A percentile compares a stretch with the other conserved stretches of the same genome.
Conservation (phyloP, 495 filamentous ascomycete genomes). For the Aspergillus incahuasiensis region DNA sequence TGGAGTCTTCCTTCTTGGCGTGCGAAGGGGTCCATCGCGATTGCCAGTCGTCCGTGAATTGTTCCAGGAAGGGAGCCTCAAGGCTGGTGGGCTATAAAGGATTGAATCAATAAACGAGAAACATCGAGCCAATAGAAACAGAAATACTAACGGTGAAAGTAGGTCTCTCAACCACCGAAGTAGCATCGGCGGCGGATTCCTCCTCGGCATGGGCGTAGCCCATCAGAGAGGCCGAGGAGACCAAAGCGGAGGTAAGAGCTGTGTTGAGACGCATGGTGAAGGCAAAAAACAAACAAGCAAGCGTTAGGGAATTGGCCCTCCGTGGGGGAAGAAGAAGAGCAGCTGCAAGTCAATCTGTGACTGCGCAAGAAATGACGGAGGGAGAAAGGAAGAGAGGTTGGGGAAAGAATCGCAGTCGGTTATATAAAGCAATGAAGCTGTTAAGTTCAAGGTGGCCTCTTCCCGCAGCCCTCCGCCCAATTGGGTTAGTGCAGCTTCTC, state of each 20-base stretch:
- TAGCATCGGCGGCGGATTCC: constrained; percentile 53
- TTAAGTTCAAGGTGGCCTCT: constrained; percentile 46
- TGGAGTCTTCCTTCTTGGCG: constrained; percentile 91
- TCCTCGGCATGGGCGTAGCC: constrained; percentile 66
- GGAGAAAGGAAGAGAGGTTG: constrained; percentile 1
- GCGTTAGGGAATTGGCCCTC: constrained; percentile 26
- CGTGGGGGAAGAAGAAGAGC: constrained; percentile 25
- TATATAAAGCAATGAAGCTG: constrained; percentile 33
- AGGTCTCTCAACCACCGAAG: constrained; percentile 62
- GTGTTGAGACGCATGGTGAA: constrained; percentile 72
- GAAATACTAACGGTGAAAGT: constrained; percentile 76
- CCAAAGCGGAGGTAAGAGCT: constrained; percentile 58
- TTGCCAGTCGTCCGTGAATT: constrained; percentile 96
- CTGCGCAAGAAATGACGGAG: constrained; percentile 11
- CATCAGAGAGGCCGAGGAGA: constrained; percentile 66
- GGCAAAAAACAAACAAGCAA: constrained; percentile 25
- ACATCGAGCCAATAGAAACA: constrained; percentile 5
- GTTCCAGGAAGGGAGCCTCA: constrained; percentile 94
- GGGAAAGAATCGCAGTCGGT: constrained; percentile 19
- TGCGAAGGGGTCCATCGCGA: constrained; percentile 86
- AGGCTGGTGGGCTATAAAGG: constrained; percentile 67
- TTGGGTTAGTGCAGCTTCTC: constrained; percentile 30
- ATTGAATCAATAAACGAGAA: constrained; percentile 21
- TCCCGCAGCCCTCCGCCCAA: constrained; percentile 27
- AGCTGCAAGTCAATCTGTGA: constrained; percentile 25